Base-by-base conservation (phyloP, 1,139 yeast genomes). In the Taphrina sp. region DNA sequence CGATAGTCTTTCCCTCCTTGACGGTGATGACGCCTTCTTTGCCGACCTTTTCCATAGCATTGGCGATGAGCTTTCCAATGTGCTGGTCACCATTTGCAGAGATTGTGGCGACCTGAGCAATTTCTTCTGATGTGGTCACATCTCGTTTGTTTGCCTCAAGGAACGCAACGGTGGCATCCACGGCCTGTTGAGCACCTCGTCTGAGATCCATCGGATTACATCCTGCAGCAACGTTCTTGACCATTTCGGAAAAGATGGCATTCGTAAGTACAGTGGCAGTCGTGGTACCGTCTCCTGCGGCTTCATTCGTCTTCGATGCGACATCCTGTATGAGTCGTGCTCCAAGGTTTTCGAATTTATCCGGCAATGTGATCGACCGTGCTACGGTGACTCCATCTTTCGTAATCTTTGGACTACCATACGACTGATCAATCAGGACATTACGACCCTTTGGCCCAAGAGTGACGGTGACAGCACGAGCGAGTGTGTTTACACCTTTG, bases 301-400 rank as follows among this genome's bases (percentile, higher is more conserved):
- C 80, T 76, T 92, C 98, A 74, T 92, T 92, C 68, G 98, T 92
- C 80, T 89, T 92, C 66, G 96, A 83, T 53, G 98, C 98, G 64
- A 92, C 98, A 71, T 92, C 98, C 75, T 92, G 98, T 69, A 92
- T 78, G 66, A 92, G 80, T 74, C 87, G 87, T 62, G 98, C 98
- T 62, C 98, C 98, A 76, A 88, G 76, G 74, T 92, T 95, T 77
- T 92, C 97, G 69, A 90, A 92, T 75, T 88, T 89, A 76, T 92
- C 95, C 72, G 88, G 77, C 67, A 92, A 77, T 55, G 83, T 81
- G 69, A 92, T 84, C 60, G 95, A 59, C 53, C 80, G 82, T 64
- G 98, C 98, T 61, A 92, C 98, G 45, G 98, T 92, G 59, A 92
- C 98, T 82, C 98, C 98, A 72, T 92, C 98, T 78, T 92, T 92